These are phyloP conservation scores for Microdochium nivale DNA, from an alignment of 2,329 filamentous ascomycete genomes.

Conservation along the genomic window DNA sequence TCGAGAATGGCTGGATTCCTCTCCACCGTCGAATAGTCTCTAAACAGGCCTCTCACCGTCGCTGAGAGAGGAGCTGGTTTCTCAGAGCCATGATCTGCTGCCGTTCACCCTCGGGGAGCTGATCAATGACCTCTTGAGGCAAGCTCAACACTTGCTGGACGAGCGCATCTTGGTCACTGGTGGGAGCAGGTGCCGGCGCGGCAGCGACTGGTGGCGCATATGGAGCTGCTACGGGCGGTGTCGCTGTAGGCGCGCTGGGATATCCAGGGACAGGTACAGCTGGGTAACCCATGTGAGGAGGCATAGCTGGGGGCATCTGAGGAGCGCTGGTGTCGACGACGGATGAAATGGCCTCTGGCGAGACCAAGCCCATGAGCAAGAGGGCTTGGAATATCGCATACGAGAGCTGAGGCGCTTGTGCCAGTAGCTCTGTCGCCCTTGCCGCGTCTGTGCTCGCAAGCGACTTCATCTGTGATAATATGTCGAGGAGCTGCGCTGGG, in stretches of 20 bases:
- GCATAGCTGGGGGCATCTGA: slow-evolving; percentile 30
- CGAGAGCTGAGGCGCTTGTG: slow-evolving; percentile 82
- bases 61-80: slow-evolving; percentile 45
- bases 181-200: slow-evolving; percentile 23
- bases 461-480: slow-evolving; percentile 89
- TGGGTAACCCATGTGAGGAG: slow-evolving; percentile 26
- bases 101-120: slow-evolving; percentile 65
- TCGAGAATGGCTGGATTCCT: not conserved
- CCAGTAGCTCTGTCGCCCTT: slow-evolving; percentile 77
- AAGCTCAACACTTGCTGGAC: slow-evolving; percentile 76
- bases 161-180: slow-evolving; percentile 57
- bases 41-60: slow-evolving; percentile 13
- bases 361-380: slow-evolving; percentile 85
- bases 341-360: slow-evolving; percentile 70
- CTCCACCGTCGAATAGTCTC: not conserved
- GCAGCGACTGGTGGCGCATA: slow-evolving; percentile 37
- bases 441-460: slow-evolving; percentile 74
- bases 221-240: slow-evolving; percentile 36
- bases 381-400: slow-evolving; percentile 95
- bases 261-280: slow-evolving; percentile 24
- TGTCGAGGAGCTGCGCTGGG: slow-evolving; percentile 82
- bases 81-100: slow-evolving; percentile 73
- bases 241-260: slow-evolving; percentile 31
- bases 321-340: slow-evolving; percentile 59
- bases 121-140: slow-evolving; percentile 71